phyloP scores from a whole-genome alignment of 345 rosid genomes.

The Moringa oleifera region DNA sequence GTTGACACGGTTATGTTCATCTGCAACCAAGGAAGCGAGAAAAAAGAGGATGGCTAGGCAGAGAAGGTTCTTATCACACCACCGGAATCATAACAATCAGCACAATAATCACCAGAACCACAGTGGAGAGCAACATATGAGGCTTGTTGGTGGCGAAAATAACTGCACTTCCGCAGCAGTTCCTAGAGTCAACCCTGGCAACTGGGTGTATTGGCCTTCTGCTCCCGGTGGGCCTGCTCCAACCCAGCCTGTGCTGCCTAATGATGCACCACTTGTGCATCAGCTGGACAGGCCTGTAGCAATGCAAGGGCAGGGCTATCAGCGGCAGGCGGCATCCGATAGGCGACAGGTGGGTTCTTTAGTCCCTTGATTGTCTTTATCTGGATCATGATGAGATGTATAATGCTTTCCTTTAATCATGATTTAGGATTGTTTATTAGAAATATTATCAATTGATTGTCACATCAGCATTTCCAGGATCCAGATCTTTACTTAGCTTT shows the following conservation, averaged over 20 bases:
- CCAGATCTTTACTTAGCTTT: too few species aligned
- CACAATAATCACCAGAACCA: slow-evolving; percentile 35
- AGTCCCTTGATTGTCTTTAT: neutral
- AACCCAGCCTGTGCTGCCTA: slow-evolving; percentile 17
- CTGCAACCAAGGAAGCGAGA: slow-evolving; percentile 90
- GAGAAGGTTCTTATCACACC: slow-evolving; percentile 58
- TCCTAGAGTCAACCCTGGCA: slow-evolving; percentile 26
- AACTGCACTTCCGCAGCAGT: slow-evolving; percentile 15
- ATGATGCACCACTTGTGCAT: slow-evolving; percentile 10
- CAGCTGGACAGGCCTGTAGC: slow-evolving; percentile 30
- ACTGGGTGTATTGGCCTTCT: slow-evolving; percentile 66
- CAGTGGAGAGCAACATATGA: slow-evolving; percentile 36
- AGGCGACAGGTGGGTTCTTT: slow-evolving; percentile 54
- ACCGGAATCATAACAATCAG: slow-evolving; percentile 26
- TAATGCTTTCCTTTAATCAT: neutral
- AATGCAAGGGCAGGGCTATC: slow-evolving; percentile 39
- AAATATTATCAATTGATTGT: neutral
- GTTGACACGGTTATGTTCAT: slow-evolving; percentile 52
- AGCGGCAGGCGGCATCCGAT: slow-evolving; percentile 49
- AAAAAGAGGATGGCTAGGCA: slow-evolving; percentile 99
- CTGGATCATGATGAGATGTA: neutral
- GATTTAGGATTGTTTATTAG: neutral
- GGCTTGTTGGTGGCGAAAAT: slow-evolving; percentile 24
- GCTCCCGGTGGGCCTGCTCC: slow-evolving; percentile 19
- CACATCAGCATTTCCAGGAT: too few species aligned